A percentile compares a stretch with the other conserved stretches of the same genome.
Evolutionary conservation across 2,329 filamentous ascomycete species (phyloP).

Genomic region (Lomentospora prolificans): DNA sequence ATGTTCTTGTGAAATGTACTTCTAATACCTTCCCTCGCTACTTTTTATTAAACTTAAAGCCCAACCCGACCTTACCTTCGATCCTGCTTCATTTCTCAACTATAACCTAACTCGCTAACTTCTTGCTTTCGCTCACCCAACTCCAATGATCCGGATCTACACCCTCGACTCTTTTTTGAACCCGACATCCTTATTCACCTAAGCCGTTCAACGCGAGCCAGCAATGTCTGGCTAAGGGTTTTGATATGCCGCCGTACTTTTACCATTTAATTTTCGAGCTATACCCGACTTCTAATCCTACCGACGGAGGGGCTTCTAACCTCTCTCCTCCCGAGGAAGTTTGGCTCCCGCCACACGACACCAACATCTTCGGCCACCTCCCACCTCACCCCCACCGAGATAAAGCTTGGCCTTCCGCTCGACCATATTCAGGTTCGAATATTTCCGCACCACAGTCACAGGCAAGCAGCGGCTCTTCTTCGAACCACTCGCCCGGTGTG

Average conservation of each 20-base stretch:
- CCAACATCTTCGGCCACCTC: constrained; percentile 45
- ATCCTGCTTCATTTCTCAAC: not conserved
- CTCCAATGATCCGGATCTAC: not conserved
- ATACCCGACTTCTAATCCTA: constrained; percentile 38
- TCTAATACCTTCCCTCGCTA: too few species aligned
- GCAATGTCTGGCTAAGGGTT: constrained; percentile 2
- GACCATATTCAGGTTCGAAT: not conserved
- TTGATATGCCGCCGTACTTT: constrained; percentile 50
- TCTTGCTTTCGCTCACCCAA: not conserved
- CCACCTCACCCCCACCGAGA: constrained; percentile 35
- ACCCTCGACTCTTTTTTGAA: not conserved
- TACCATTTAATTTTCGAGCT: constrained; percentile 58
- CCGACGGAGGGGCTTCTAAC: not conserved
- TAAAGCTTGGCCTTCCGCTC: constrained; percentile 6
- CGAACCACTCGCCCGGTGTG: constrained; percentile 19
- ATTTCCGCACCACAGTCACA: not conserved
- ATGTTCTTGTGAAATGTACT: not conserved
- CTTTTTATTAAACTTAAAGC: not conserved
- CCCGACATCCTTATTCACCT: not conserved
- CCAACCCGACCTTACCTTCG: not conserved
- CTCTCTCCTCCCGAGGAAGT: constrained; percentile 17
- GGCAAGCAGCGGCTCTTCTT: constrained; percentile 5
- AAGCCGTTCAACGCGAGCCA: not conserved
- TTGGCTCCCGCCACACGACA: constrained; percentile 40
- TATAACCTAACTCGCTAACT: not conserved